A percentile compares a stretch with the other conserved stretches of the same genome.
Evolutionary conservation across 805 yeast genomes (phyloP).

Genomic region (Candida quercuum): DNA sequence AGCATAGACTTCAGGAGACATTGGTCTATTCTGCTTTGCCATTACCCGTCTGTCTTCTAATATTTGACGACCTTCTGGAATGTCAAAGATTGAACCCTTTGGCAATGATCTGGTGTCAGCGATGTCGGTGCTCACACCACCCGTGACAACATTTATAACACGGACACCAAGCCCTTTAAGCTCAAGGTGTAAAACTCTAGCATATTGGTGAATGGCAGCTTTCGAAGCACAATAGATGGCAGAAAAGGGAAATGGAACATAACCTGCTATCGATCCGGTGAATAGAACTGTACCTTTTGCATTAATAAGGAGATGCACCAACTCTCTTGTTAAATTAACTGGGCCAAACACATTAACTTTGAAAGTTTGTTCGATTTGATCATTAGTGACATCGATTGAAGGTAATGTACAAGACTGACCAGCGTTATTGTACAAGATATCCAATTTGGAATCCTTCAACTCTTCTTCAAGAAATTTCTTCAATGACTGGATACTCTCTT

Average conservation of each 20-base stretch:
- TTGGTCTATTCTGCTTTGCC: constrained; percentile 56
- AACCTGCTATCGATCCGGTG: constrained; percentile 70
- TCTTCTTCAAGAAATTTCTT: constrained; percentile 36
- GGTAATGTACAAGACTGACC: constrained; percentile 73
- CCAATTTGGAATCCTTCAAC: constrained; percentile 43
- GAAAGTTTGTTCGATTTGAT: constrained; percentile 43
- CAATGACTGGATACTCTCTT: constrained; percentile 40
- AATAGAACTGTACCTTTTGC: constrained; percentile 67
- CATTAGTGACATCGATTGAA: constrained; percentile 60
- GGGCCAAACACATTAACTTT: constrained; percentile 71
- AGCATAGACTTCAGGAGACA: constrained; percentile 56
- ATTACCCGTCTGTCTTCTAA: constrained; percentile 48
- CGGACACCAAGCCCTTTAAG: constrained; percentile 67
- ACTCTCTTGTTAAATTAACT: constrained; percentile 54
- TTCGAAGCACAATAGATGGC: constrained; percentile 62
- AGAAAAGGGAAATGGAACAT: constrained; percentile 65
- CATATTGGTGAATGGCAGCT: constrained; percentile 73
- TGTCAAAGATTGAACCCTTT: constrained; percentile 44
- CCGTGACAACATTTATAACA: constrained; percentile 66
- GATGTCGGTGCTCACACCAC: constrained; percentile 69
- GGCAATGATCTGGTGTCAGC: constrained; percentile 63
- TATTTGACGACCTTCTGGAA: constrained; percentile 45
- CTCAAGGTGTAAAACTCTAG: constrained; percentile 57
- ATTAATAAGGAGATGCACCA: constrained; percentile 48
- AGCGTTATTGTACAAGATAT: constrained; percentile 68